These are phyloP conservation scores for Eucalyptus globulus DNA, from an alignment of 345 rosid genomes.

Conservation along the genomic window DNA sequence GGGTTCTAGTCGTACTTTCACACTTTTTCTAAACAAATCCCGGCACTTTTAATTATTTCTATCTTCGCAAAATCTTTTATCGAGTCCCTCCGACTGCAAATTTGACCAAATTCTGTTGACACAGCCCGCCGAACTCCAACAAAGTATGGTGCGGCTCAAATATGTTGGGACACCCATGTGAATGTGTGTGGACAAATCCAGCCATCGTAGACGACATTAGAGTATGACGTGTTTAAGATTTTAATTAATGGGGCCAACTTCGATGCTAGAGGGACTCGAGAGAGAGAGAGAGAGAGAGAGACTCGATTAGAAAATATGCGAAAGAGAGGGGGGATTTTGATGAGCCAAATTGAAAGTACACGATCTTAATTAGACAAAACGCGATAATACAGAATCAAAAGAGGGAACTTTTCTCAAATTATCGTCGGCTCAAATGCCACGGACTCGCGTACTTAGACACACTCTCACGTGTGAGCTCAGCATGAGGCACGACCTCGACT, in stretches of 20 bases:
- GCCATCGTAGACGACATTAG: neutral
- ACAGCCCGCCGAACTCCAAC: neutral
- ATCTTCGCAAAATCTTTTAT: neutral
- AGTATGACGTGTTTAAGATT: neutral
- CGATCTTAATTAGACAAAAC: neutral
- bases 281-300: neutral
- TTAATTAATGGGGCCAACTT: neutral
- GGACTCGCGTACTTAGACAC: neutral
- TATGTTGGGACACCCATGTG: neutral
- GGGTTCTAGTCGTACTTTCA: neutral
- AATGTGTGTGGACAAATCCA: neutral
- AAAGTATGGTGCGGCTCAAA: neutral
- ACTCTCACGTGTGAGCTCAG: neutral
- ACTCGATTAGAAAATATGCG: too few relatives aligned
- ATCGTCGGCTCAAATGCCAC: neutral
- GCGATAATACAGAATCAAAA: neutral
- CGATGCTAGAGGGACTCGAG: neutral
- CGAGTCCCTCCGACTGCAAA: neutral
- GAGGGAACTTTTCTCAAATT: neutral
- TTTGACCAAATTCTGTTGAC: neutral
- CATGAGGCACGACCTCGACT: neutral
- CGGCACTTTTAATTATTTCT: neutral
- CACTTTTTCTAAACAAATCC: neutral
- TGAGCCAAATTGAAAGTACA: neutral
- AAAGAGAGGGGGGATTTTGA: neutral